A percentile compares a stretch with the other conserved stretches of the same genome.
phyloP scores from a whole-genome alignment of 1,284 basidiomycete species.

The Malassezia psittaci region DNA sequence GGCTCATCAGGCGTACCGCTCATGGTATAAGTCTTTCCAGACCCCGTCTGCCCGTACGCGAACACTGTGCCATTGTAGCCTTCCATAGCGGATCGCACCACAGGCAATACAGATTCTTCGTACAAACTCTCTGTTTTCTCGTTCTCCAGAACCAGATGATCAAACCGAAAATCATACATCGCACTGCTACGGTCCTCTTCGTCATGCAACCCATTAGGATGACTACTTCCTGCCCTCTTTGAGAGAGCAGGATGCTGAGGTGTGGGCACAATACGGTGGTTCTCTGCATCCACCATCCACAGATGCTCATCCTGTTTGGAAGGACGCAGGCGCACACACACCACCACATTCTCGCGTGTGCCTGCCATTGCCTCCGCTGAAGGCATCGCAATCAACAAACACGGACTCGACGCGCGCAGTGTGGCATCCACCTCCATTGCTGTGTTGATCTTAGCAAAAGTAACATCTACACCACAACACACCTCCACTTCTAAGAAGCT shows the following conservation, averaged over 20 bases:
- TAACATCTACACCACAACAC: slow-evolving; percentile 1
- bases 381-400: background rate
- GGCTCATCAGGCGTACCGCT: slow-evolving; percentile 70
- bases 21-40: slow-evolving; percentile 68
- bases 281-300: slow-evolving; percentile 28
- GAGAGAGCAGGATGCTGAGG: slow-evolving; percentile 42
- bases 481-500: background rate
- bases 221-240: slow-evolving; percentile 21
- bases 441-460: background rate
- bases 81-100: slow-evolving; percentile 72
- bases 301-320: slow-evolving; percentile 11
- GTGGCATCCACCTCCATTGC: background rate
- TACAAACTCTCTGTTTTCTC: slow-evolving; percentile 46
- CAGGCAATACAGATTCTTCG: slow-evolving; percentile 50
- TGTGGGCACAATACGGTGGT: slow-evolving; percentile 33
- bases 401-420: background rate
- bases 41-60: slow-evolving; percentile 71
- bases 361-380: background rate
- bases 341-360: slow-evolving; percentile 38
- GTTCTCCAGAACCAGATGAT: slow-evolving; percentile 26
- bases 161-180: slow-evolving; percentile 39
- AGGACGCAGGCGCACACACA: slow-evolving; percentile 40
- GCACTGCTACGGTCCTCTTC: slow-evolving; percentile 9
- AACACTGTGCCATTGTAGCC: slow-evolving; percentile 93
- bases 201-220: background rate